A percentile compares a stretch with the other conserved stretches of the same genome.
These are phyloP conservation scores for Endocarpon pusillum DNA, from an alignment of 495 filamentous ascomycete species.

Conservation along the genomic window DNA sequence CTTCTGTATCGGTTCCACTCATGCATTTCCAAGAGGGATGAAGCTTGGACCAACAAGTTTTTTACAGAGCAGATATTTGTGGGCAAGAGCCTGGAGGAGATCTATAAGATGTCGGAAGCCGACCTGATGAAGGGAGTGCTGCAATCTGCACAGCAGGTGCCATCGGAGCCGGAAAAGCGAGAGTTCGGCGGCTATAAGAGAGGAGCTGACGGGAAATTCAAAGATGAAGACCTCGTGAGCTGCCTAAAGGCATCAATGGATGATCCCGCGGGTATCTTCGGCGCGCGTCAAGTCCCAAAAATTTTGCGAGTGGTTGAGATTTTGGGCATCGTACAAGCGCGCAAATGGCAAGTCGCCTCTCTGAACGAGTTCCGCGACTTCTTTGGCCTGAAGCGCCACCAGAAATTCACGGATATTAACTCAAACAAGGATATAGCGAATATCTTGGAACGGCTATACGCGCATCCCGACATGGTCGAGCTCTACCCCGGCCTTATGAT, in stretches of 20 bases:
- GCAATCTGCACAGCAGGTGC: conserved; percentile 11
- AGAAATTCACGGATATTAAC: conserved; percentile 24
- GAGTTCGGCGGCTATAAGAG: conserved; percentile 21
- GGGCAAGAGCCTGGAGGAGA: conserved; percentile 12
- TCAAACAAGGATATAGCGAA: conserved; percentile 17
- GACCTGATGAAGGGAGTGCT: conserved; percentile 16
- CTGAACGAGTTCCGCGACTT: conserved; percentile 26
- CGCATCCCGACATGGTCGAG: conserved; percentile 25
- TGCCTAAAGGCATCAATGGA: conserved; percentile 28
- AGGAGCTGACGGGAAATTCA: conserved; percentile 20
- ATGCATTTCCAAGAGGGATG: conserved; percentile 26
- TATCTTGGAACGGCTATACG: conserved; percentile 20
- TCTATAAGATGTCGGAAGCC: conserved; percentile 11
- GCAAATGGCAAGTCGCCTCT: conserved; percentile 19
- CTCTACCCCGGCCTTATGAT: conserved; percentile 22
- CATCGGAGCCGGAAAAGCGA: conserved; percentile 12
- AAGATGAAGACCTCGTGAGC: conserved; percentile 27
- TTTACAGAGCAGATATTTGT: conserved; percentile 11
- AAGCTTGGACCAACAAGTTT: conserved; percentile 29
- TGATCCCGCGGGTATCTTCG: conserved; percentile 20
- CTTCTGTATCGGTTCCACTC: conserved; percentile 38
- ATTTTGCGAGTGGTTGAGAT: conserved; percentile 21
- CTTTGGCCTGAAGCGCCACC: conserved; percentile 15
- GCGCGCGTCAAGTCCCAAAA: conserved; percentile 21
- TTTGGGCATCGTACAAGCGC: conserved; percentile 24